Evolutionary conservation across 202 grass and related monocot genomes (phyloP).

Genomic region (Bolboschoenoplectus hybrid): DNA sequence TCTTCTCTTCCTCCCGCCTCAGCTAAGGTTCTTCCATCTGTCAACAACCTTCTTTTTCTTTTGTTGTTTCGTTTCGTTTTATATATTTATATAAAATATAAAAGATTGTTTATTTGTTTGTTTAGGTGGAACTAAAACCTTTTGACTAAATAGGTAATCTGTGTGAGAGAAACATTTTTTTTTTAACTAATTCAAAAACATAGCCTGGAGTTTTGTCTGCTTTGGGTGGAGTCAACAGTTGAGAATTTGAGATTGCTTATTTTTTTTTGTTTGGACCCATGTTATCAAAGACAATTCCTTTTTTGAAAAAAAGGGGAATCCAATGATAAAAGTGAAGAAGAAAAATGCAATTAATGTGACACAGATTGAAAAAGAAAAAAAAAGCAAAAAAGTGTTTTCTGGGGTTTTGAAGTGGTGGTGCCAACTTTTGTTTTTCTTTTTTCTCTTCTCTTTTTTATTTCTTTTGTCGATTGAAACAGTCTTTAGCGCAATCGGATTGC

Average conservation of each 20-base stretch:
- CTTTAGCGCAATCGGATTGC: conserved; percentile 46
- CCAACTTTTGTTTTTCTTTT: conserved; percentile 19
- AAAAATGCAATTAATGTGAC: conserved; percentile 16
- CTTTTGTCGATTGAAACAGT: conserved; percentile 53
- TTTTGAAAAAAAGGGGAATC: conserved; percentile 19
- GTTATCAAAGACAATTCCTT: not conserved
- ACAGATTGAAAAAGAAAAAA: conserved; percentile 30
- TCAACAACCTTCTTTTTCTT: not conserved
- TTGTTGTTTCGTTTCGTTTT: not conserved
- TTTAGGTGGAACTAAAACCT: not conserved
- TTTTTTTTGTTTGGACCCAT: conserved; percentile 32
- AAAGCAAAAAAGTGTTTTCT: conserved; percentile 15
- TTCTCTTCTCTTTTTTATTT: conserved; percentile 30
- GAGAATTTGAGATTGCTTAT: not conserved
- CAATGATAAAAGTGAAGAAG: conserved; percentile 25
- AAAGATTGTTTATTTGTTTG: not conserved
- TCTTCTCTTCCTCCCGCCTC: not conserved
- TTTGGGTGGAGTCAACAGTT: conserved; percentile 35
- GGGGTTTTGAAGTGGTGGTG: conserved; percentile 24
- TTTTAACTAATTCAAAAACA: not conserved
- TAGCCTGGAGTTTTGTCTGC: conserved; percentile 18
- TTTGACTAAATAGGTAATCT: conserved; percentile 24
- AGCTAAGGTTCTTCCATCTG: not conserved
- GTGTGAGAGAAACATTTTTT: not conserved
- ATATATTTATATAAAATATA: no score